A percentile compares a stretch with the other conserved stretches of the same genome.
These are phyloP conservation scores for Epicoccum sorghinum DNA, from an alignment of 2,329 filamentous ascomycete species.

Conservation along the genomic window DNA sequence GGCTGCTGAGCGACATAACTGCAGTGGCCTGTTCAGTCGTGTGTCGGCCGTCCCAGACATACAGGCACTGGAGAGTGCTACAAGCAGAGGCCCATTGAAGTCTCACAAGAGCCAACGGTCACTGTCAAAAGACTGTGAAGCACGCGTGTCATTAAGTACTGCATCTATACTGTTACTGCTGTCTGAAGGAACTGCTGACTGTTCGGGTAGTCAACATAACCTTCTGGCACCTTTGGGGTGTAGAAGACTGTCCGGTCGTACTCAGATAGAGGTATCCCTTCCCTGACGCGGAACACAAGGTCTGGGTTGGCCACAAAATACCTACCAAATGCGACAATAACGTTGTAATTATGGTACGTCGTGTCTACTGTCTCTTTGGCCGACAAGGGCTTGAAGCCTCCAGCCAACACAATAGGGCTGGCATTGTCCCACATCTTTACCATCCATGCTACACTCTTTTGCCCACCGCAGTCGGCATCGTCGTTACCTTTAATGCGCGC, in stretches of 20 bases:
- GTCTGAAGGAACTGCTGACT: slow-evolving; percentile 15
- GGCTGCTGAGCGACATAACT: too few relatives aligned
- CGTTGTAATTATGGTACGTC: slow-evolving; percentile 37
- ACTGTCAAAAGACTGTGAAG: too few relatives aligned
- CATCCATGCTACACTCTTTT: slow-evolving; percentile 22
- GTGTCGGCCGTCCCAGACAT: too few relatives aligned
- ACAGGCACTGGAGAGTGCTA: too few relatives aligned
- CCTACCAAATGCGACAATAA: slow-evolving; percentile 52
- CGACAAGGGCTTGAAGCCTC: slow-evolving; percentile 47
- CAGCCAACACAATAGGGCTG: slow-evolving; percentile 46
- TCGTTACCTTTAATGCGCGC: slow-evolving; percentile 19
- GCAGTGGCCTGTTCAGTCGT: too few relatives aligned
- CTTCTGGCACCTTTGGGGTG: slow-evolving; percentile 18
- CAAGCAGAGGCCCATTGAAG: too few relatives aligned
- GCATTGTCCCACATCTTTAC: slow-evolving; percentile 16
- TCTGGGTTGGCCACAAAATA: slow-evolving; percentile 55
- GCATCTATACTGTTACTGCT: neutral
- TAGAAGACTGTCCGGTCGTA: slow-evolving; percentile 46
- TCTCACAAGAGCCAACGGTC: too few relatives aligned
- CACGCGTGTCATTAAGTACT: neutral
- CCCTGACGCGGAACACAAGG: slow-evolving; percentile 50
- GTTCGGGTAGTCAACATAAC: slow-evolving; percentile 21
- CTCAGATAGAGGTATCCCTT: slow-evolving; percentile 45
- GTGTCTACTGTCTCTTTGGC: slow-evolving; percentile 41
- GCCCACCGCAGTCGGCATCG: slow-evolving; percentile 19